These are phyloP conservation scores for Acrocalymma vagum DNA, from an alignment of 2,329 filamentous ascomycete species.

Conservation along the genomic window DNA sequence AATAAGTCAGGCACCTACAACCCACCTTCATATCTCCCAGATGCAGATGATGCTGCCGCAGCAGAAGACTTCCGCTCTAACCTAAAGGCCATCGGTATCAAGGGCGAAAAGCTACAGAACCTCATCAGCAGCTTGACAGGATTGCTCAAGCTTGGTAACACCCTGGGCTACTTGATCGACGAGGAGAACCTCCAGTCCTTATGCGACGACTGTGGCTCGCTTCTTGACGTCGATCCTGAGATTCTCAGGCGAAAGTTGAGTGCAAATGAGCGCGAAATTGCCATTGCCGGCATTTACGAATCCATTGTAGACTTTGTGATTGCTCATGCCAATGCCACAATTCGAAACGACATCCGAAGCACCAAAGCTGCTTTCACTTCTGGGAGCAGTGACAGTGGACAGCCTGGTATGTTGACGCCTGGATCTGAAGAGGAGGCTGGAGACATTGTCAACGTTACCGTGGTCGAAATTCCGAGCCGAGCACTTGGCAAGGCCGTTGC, in stretches of 20 bases:
- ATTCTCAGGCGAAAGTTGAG: constrained; percentile 79
- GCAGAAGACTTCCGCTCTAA: constrained; percentile 92
- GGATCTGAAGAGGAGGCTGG: constrained; percentile 76
- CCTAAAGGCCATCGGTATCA: constrained; percentile 92
- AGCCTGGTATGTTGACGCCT: constrained; percentile 68
- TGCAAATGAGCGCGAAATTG: constrained; percentile 81
- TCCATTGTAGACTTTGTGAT: constrained; percentile 96
- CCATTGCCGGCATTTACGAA: constrained; percentile 91
- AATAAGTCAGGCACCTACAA: constrained; percentile 85
- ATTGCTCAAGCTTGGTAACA: constrained; percentile 90
- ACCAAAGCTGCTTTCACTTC: constrained; percentile 73
- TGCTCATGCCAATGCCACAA: constrained; percentile 84
- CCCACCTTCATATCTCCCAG: constrained; percentile 87
- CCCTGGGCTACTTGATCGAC: constrained; percentile 83
- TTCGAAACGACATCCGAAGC: constrained; percentile 75
- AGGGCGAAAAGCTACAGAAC: constrained; percentile 81
- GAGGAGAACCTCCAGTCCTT: constrained; percentile 84
- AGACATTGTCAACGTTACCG: constrained; percentile 87
- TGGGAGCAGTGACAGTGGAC: constrained; percentile 63
- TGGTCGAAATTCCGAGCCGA: constrained; percentile 85
- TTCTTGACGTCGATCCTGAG: constrained; percentile 88
- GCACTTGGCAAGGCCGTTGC: constrained; percentile 86
- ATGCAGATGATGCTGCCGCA: constrained; percentile 89
- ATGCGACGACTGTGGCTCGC: constrained; percentile 87
- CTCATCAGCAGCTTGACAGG: constrained; percentile 87